Percentiles rank a stretch among this genome's conserved stretches.
Conservation (phyloP, 768 basidiomycete genomes). For the Pleurotus tuoliensis region DNA sequence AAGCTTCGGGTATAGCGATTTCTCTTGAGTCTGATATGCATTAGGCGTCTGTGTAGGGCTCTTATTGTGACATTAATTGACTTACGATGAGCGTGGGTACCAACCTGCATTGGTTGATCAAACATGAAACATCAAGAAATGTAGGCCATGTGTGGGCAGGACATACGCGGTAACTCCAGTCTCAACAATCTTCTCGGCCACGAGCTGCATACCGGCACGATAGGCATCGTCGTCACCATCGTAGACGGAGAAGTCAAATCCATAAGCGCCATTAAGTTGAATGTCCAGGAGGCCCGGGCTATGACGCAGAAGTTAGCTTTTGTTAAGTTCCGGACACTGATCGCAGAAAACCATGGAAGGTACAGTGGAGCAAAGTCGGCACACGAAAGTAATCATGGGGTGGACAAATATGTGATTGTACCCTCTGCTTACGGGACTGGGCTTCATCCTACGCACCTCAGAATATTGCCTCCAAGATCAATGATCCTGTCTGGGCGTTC, state of each 20-base stretch:
- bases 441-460: constrained; percentile 43
- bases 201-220: constrained; percentile 57
- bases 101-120: constrained; percentile 29
- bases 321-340: background rate
- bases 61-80: constrained; percentile 6
- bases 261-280: constrained; percentile 88
- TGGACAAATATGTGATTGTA: background rate
- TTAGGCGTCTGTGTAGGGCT: background rate
- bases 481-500: constrained; percentile 61
- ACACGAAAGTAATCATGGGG: background rate
- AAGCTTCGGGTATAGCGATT: constrained; percentile 67
- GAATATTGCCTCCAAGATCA: constrained; percentile 72
- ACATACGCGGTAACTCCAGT: constrained; percentile 87
- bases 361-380: too few species aligned
- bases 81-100: constrained; percentile 72
- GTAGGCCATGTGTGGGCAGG: background rate
- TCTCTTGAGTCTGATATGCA: constrained; percentile 66
- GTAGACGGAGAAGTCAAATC: constrained; percentile 84
- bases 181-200: constrained; percentile 76
- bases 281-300: constrained; percentile 87
- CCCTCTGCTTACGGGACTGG: too few species aligned
- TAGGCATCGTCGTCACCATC: constrained; percentile 69
- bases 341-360: too few species aligned
- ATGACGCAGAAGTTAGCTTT: constrained; percentile 7
- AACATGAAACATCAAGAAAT: constrained; percentile 20